Evolutionary conservation across 305 asterid species (phyloP).

Genomic region (Fraxinus nigra): DNA sequence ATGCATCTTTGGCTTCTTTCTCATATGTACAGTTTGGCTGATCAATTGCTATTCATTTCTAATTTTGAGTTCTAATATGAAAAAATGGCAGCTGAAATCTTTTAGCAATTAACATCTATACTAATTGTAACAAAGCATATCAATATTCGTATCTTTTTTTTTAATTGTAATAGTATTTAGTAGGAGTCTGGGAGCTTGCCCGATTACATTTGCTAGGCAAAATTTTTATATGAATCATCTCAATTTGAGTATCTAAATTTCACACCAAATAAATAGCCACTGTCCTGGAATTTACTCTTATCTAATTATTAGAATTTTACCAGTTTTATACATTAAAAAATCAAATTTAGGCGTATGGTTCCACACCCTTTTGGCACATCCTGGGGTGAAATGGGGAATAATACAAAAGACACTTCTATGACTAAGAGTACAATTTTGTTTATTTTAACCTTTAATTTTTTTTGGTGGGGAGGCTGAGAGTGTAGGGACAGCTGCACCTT

Average conservation of each 20-base stretch:
- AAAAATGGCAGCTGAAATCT: neutral
- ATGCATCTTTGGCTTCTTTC: neutral
- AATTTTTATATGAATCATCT: neutral
- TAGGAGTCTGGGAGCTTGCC: neutral
- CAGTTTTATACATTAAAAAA: neutral
- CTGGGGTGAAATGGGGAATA: neutral
- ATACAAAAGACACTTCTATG: neutral
- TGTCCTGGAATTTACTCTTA: neutral
- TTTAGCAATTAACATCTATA: neutral
- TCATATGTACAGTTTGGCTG: neutral
- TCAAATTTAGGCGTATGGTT: neutral
- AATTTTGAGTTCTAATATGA: neutral
- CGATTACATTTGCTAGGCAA: neutral
- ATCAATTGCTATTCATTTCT: neutral
- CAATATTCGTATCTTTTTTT: neutral
- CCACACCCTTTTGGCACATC: neutral
- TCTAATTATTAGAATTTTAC: neutral
- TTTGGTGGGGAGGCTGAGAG: neutral
- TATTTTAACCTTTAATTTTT: neutral
- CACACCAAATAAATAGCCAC: neutral
- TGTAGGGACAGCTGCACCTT: too few relatives aligned
- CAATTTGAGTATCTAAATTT: neutral
- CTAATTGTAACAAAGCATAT: neutral
- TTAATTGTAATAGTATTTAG: neutral
- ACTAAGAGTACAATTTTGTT: neutral